Evolutionary conservation across 2,329 filamentous ascomycete genomes (phyloP), one percentile per base, ranked within the genome.

Genomic region (Hypoxylon sp.): DNA sequence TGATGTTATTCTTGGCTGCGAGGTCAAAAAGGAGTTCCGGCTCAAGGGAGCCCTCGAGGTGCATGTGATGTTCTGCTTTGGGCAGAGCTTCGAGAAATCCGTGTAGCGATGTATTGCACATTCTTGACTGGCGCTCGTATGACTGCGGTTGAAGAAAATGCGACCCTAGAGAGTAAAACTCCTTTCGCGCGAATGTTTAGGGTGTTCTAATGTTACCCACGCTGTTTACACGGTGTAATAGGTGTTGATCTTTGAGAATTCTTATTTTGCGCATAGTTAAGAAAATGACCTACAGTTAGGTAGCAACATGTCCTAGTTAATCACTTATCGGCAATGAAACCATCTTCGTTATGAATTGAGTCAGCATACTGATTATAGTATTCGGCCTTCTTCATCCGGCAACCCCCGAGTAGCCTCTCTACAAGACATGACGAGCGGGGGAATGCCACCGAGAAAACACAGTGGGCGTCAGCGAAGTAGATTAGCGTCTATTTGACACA

Each of bases 61-160:
- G 92, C 59, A 94, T 86, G 80, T 94, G 92, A 76, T 94, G 92
- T 78, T 95, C 92, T 80, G 90, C 92, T 82, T 94, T 94, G 69
- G 92, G 92, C 30, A 94, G 85, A 32, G 85, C 84, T 56, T 81
- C 79, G 38, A 94, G 84, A 76, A 93, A 89, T 45, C 82, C 77
- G 79, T 89, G 88, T 56, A 88, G 79, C 13, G 80, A 73, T 36
- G 82, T 80, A 73, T 86, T 81, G 78, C 87, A 90, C 87, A 90
- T 90, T 21, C 59, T 59, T 53, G 28, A 45, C 25, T 9, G 10
- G 30, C 5, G 11, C 46, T 28, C 36, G 57, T 21, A 46, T 6
- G 28, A 50, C 36, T n/a, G 10, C 30, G 49, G 30, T 17, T 38
- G 7, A 30, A 30, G 25, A 10, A 36, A 21, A 34, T 23, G 48